Evolutionary conservation across 805 yeast genomes (phyloP).

Genomic region (Pichia cabralensis): DNA sequence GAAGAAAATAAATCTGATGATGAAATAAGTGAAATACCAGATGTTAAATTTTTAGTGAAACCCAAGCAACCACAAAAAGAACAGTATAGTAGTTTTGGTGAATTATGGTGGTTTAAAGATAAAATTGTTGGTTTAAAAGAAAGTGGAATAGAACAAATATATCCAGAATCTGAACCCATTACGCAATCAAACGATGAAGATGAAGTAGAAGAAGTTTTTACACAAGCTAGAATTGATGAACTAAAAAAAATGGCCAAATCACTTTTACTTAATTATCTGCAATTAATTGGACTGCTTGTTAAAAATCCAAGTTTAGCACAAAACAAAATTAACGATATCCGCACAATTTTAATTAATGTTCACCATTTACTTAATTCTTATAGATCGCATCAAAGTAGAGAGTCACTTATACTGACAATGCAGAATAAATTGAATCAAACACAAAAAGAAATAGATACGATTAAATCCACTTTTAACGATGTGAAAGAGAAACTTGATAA

Average conservation of each 20-base stretch:
- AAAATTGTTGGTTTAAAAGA: constrained; percentile 65
- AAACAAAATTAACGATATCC: constrained; percentile 64
- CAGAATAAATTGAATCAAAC: constrained; percentile 46
- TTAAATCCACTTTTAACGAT: no score
- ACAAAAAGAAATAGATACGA: constrained; percentile 28
- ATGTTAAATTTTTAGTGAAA: constrained; percentile 50
- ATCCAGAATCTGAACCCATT: constrained; percentile 23
- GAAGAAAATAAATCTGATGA: constrained; percentile 17
- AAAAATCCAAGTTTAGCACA: constrained; percentile 56
- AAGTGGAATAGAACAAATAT: constrained; percentile 71
- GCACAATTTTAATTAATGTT: constrained; percentile 74
- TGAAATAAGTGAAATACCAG: constrained; percentile 20
- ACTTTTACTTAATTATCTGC: constrained; percentile 68
- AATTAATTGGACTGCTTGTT: constrained; percentile 67
- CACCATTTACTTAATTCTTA: constrained; percentile 89
- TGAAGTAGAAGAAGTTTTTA: constrained; percentile 24
- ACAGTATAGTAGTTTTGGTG: constrained; percentile 81
- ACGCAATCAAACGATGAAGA: constrained; percentile 1
- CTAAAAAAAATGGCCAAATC: constrained; percentile 74
- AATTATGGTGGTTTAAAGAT: constrained; percentile 77
- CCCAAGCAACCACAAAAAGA: constrained; percentile 54
- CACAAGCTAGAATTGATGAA: constrained; percentile 55
- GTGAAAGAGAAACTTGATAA: no score
- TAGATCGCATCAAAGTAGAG: constrained; percentile 92
- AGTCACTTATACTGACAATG: constrained; percentile 69